These are phyloP conservation scores for Ettlia oleoabundans DNA, from an alignment of 139 green algal genomes.

Conservation along the genomic window DNA sequence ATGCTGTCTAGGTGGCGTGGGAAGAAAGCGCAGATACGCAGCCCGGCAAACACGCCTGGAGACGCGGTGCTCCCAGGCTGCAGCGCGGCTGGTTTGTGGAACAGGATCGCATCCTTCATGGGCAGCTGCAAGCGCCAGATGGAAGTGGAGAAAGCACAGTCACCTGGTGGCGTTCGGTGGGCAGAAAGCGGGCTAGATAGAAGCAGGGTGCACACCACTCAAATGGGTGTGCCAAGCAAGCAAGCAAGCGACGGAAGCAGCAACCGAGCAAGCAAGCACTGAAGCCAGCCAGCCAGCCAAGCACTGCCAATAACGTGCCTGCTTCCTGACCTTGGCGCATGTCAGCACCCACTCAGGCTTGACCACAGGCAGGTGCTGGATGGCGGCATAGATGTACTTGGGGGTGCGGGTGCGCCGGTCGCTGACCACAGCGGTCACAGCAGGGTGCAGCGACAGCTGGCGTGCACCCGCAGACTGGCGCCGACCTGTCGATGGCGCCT, in stretches of 20 bases:
- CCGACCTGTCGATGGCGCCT: background rate
- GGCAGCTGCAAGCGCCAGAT: background rate
- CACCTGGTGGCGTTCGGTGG: background rate
- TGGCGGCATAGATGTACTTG: constrained; percentile 30
- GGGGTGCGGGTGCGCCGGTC: constrained; percentile 19
- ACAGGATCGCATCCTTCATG: background rate
- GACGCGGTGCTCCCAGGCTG: background rate
- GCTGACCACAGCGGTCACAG: background rate
- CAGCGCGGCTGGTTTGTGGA: background rate
- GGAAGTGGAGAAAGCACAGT: background rate
- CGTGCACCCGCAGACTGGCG: constrained; percentile 16
- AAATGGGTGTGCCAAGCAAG: no score
- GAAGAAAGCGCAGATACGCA: background rate
- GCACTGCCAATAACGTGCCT: no score
- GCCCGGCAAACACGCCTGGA: constrained; percentile 13
- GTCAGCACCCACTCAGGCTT: constrained; percentile 19
- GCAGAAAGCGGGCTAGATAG: background rate
- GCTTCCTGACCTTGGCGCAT: background rate
- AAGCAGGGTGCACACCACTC: background rate
- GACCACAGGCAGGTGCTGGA: constrained; percentile 12
- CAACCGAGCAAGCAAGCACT: no score
- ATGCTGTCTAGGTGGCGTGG: background rate
- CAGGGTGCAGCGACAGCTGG: constrained; percentile 11
- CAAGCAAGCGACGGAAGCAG: no score
- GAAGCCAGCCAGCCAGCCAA: no score